These are phyloP conservation scores for Henckelia pumila DNA, from an alignment of 257 asterid genomes.

Conservation along the genomic window DNA sequence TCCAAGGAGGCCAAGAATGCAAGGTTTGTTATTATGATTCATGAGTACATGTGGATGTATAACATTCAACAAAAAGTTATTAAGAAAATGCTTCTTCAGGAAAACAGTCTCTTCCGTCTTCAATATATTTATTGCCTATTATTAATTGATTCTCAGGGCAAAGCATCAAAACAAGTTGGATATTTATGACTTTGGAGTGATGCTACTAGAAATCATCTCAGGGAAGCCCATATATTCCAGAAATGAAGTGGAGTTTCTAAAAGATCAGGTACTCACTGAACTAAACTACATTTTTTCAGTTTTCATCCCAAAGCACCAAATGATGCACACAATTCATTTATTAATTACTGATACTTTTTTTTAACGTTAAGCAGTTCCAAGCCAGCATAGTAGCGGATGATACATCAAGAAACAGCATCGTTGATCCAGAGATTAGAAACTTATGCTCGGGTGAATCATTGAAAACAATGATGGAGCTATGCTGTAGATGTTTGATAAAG, in stretches of 20 bases:
- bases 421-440: slow-evolving; percentile 48
- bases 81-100: slow-evolving; percentile 11
- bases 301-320: background rate
- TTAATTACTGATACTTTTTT: background rate
- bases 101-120: background rate
- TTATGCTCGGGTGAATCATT: slow-evolving; percentile 62
- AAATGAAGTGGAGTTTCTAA: slow-evolving; percentile 43
- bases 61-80: background rate
- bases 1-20: slow-evolving; percentile 41
- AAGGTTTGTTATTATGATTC: slow-evolving; percentile 40
- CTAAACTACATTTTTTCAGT: background rate
- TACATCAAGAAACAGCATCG: slow-evolving; percentile 46
- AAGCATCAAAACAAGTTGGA: slow-evolving; percentile 63
- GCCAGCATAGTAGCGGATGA: slow-evolving; percentile 47
- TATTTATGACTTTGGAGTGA: slow-evolving; percentile 71
- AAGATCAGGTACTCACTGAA: slow-evolving; percentile 49
- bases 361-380: slow-evolving; percentile 45
- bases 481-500: slow-evolving; percentile 68
- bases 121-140: background rate
- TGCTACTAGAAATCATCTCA: slow-evolving; percentile 64
- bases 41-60: background rate
- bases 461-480: slow-evolving; percentile 62
- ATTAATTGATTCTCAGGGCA: slow-evolving; percentile 37
- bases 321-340: background rate
- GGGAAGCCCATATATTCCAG: slow-evolving; percentile 56